Evolutionary conservation across 768 basidiomycete species (phyloP), one percentile per base, ranked within the genome.

Genomic region (Nidularia sp.): DNA sequence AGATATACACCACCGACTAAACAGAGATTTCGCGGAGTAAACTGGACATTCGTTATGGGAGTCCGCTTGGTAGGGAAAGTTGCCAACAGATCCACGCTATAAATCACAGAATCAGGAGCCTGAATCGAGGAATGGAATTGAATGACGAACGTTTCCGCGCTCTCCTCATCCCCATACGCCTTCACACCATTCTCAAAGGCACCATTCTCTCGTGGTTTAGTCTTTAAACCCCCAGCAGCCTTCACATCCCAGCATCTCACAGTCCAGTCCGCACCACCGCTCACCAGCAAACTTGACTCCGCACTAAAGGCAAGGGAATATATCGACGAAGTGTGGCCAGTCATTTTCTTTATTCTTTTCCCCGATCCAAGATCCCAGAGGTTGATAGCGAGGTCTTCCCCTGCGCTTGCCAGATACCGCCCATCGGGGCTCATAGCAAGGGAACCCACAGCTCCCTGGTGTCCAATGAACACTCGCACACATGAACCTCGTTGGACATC

Each of bases 161-260:
- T 80, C 48, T 84, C 80, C 34, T 84, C 85, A 3, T 83, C 82
- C 31, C 73, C 74, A 55, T 74, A 72, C 36, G 60, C 58, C 9
- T 67, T 67, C 48, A 52, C 56, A n/a, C 61, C 62, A 47, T 65
- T 66, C 13, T 61, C 55, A 25, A 52, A 22, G 44, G 49, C 48
- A 8, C 81, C 84, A 60, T 83, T 85, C 64, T 83, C 84, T 35
- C 76, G 76, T 9, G 76, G 58, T 64, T 86, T 89, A 22, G 60
- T 69, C 25, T 76, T 77, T 8, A 69, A 63, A 0, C 90, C 90
- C 8, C 91, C 93, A 7, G 87, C 68, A 44, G 78, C 70, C 68
- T 90, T 95, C 34, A 97, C 86, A 65, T 99, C 97, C 97, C 97
- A 99, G 52, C 93, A 94, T n/a, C 96, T 79, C 13, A 98, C 94